A percentile compares a stretch with the other conserved stretches of the same genome.
Evolutionary conservation across 495 filamentous ascomycete species (phyloP).

Genomic region (Usnea hakonensis): DNA sequence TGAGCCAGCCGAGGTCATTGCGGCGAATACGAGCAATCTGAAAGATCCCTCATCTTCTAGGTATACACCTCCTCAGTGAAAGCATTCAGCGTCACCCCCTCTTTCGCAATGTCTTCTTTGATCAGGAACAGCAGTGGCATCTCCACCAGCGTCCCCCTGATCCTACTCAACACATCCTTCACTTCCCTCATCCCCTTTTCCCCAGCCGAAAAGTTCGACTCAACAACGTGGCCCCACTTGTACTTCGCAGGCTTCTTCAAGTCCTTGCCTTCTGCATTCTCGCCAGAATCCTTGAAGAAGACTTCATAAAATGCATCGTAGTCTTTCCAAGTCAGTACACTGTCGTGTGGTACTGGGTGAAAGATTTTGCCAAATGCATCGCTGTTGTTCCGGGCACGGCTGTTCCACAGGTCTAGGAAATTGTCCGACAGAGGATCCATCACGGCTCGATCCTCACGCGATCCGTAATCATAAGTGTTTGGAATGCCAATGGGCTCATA

Average conservation of each 20-base stretch:
- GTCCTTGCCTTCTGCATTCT: conserved; percentile 37
- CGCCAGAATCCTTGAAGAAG: conserved; percentile 55
- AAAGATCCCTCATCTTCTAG: conserved; percentile 27
- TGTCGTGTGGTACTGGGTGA: conserved; percentile 79
- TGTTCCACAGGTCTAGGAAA: conserved; percentile 65
- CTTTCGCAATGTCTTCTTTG: conserved; percentile 80
- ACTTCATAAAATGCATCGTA: conserved; percentile 78
- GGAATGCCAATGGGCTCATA: conserved; percentile 66
- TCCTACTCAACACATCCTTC: conserved; percentile 67
- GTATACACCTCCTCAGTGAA: conserved; percentile 83
- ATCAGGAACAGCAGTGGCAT: conserved; percentile 89
- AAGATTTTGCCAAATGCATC: conserved; percentile 80
- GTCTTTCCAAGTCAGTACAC: conserved; percentile 69
- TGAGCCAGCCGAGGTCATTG: background rate
- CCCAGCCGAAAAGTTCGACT: conserved; percentile 63
- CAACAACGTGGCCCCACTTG: conserved; percentile 80
- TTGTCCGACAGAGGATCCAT: conserved; percentile 62
- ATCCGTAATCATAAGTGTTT: conserved; percentile 78
- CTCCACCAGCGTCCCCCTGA: conserved; percentile 78
- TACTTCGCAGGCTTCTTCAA: conserved; percentile 42
- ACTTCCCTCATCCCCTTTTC: conserved; percentile 58
- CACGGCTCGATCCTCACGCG: conserved; percentile 63
- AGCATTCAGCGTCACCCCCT: conserved; percentile 70
- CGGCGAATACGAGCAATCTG: background rate
- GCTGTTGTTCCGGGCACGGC: conserved; percentile 69